These are phyloP conservation scores for Cucumis sativus DNA, from an alignment of 306 rosid genomes.

Conservation along the genomic window DNA sequence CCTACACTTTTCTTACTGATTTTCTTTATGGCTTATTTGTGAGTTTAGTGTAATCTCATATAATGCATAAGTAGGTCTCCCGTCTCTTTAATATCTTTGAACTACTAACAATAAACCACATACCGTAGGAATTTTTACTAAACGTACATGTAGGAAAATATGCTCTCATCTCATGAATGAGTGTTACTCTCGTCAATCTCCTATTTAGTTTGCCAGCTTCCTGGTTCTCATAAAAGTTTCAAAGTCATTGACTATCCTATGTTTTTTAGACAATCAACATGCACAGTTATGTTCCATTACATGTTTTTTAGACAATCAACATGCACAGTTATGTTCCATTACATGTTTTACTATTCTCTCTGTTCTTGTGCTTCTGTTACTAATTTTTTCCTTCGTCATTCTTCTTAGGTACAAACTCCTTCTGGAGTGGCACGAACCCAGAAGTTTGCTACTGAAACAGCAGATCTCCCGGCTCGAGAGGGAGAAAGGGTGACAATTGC, in stretches of 20 bases:
- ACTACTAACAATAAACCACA: background rate
- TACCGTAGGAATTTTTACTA: background rate
- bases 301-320: background rate
- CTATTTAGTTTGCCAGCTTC: background rate
- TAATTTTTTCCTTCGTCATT: background rate
- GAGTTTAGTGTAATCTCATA: background rate
- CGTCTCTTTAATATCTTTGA: background rate
- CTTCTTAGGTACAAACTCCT: constrained; percentile 68
- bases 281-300: background rate
- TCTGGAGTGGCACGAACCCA: constrained; percentile 88
- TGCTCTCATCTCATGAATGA: background rate
- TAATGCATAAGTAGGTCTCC: background rate
- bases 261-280: background rate
- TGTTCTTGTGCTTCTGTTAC: background rate
- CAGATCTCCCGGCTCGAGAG: constrained; percentile 81
- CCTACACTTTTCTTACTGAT: background rate
- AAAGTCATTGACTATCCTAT: background rate
- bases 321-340: background rate
- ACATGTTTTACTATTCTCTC: background rate
- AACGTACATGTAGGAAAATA: background rate
- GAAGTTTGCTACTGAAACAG: constrained; percentile 90
- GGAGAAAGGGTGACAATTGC: constrained; percentile 94
- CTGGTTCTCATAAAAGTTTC: background rate
- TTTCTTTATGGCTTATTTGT: background rate
- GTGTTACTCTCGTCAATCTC: background rate